Percentiles rank a stretch among this genome's conserved stretches.
Evolutionary conservation across 495 filamentous ascomycete genomes (phyloP).

Genomic region (Apiosordaria backusii): DNA sequence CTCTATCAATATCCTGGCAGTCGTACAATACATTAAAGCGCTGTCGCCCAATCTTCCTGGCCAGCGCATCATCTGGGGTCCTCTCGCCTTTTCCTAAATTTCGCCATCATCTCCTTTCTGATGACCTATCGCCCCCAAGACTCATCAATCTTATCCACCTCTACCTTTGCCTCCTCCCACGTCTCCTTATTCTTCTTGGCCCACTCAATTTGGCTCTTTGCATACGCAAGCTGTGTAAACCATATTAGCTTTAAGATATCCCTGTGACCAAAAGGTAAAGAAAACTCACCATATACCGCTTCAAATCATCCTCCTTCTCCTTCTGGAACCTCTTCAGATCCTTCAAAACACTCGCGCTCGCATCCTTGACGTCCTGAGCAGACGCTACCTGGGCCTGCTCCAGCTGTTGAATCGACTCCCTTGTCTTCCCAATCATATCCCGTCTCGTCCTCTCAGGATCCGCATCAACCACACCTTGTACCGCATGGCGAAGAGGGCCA

Average conservation of each 20-base stretch:
- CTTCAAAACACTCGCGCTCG: slow-evolving; percentile 76
- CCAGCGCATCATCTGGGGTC: background rate
- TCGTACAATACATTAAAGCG: background rate
- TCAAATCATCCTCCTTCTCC: slow-evolving; percentile 92
- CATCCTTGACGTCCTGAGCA: slow-evolving; percentile 86
- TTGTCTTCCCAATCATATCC: slow-evolving; percentile 92
- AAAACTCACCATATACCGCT: slow-evolving; percentile 82
- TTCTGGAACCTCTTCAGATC: slow-evolving; percentile 89
- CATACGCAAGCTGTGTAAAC: slow-evolving; percentile 74
- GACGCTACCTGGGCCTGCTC: slow-evolving; percentile 85
- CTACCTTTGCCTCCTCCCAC: slow-evolving; percentile 92
- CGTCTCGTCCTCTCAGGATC: slow-evolving; percentile 89
- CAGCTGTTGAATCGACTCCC: slow-evolving; percentile 68
- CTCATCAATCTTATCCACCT: slow-evolving; percentile 81
- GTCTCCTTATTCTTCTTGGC: slow-evolving; percentile 95
- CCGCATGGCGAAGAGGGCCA: slow-evolving; percentile 86
- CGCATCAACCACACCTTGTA: slow-evolving; percentile 92
- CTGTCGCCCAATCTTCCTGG: background rate
- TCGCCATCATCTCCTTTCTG: background rate
- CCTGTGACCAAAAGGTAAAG: background rate
- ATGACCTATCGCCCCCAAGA: slow-evolving; percentile 20
- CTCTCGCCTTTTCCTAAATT: background rate
- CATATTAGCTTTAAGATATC: slow-evolving; percentile 1
- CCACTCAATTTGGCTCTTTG: slow-evolving; percentile 94
- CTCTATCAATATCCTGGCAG: background rate